These are phyloP conservation scores for Tetraselmis chui DNA, from an alignment of 139 green algal species.

Conservation along the genomic window DNA sequence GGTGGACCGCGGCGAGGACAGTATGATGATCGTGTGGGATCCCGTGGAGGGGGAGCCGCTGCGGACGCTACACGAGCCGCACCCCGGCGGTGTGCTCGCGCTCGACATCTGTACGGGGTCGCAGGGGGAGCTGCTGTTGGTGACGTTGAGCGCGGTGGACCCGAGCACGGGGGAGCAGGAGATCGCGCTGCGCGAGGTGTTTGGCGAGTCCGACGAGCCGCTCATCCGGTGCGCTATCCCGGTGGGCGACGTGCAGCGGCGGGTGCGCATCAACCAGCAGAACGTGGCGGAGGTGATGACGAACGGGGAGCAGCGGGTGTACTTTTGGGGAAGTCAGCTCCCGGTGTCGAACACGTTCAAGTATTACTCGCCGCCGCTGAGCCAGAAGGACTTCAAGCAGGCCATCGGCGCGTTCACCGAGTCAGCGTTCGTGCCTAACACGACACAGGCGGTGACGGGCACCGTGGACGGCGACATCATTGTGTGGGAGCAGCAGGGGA, in stretches of 20 bases:
- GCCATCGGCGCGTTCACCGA: constrained; percentile 50
- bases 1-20: constrained; percentile 52
- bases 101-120: constrained; percentile 48
- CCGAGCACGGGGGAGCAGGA: constrained; percentile 37
- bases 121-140: constrained; percentile 39
- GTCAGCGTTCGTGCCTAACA: constrained; percentile 52
- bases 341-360: constrained; percentile 26
- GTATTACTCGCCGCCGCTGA: constrained; percentile 57
- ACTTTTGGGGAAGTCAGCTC: constrained; percentile 51
- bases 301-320: constrained; percentile 51
- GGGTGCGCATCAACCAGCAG: constrained; percentile 28
- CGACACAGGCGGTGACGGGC: constrained; percentile 38
- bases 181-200: not conserved
- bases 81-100: constrained; percentile 38
- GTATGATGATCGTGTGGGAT: constrained; percentile 66
- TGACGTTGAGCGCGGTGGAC: constrained; percentile 34
- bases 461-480: constrained; percentile 67
- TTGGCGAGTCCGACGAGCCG: not conserved
- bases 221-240: constrained; percentile 24
- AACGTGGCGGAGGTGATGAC: constrained; percentile 45
- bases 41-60: constrained; percentile 32
- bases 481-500: constrained; percentile 65
- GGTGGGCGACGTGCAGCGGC: constrained; percentile 36
- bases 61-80: constrained; percentile 35
- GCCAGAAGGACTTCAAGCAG: constrained; percentile 60